Conservation (phyloP, 192 early-diverging fungal genomes). For the Radiomyces spectabilis region DNA sequence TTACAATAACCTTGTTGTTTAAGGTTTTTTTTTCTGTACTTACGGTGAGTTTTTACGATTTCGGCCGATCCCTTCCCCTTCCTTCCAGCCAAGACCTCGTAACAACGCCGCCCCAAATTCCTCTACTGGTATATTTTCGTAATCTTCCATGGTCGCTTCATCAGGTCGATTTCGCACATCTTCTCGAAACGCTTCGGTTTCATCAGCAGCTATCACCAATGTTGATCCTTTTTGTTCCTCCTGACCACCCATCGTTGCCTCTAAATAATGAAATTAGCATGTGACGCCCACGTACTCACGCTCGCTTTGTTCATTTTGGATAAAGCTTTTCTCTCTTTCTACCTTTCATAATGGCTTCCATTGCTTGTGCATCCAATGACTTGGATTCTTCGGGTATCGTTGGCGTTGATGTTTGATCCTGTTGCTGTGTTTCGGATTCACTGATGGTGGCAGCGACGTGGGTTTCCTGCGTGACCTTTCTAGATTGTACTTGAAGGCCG, state of each 20-base stretch:
- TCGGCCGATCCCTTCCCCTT: conserved; percentile 41
- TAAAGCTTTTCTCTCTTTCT: too few species aligned
- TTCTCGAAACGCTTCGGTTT: conserved; percentile 51
- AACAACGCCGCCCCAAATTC: conserved; percentile 83
- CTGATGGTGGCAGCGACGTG: conserved; percentile 7
- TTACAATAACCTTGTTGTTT: neutral
- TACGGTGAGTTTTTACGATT: conserved; percentile 15
- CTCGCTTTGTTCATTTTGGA: too few species aligned
- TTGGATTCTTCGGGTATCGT: conserved; percentile 8
- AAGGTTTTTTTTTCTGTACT: conserved; percentile 9
- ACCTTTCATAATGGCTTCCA: conserved; percentile 40
- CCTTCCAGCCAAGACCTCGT: conserved; percentile 87
- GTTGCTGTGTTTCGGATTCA: too few species aligned
- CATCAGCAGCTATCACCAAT: conserved; percentile 29
- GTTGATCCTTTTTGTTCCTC: conserved; percentile 10
- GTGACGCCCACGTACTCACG: too few species aligned
- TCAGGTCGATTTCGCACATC: conserved; percentile 59
- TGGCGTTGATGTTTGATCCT: neutral
- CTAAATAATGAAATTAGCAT: conserved; percentile 6
- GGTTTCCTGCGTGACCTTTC: neutral
- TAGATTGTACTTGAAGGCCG: conserved; percentile 29
- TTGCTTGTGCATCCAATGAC: conserved; percentile 31
- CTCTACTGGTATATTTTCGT: conserved; percentile 79
- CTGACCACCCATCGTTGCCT: conserved; percentile 6
- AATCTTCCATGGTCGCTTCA: conserved; percentile 62